Evolutionary conservation across 148 eudicot species (phyloP).

Genomic region (Vaccinium macrocarpon): DNA sequence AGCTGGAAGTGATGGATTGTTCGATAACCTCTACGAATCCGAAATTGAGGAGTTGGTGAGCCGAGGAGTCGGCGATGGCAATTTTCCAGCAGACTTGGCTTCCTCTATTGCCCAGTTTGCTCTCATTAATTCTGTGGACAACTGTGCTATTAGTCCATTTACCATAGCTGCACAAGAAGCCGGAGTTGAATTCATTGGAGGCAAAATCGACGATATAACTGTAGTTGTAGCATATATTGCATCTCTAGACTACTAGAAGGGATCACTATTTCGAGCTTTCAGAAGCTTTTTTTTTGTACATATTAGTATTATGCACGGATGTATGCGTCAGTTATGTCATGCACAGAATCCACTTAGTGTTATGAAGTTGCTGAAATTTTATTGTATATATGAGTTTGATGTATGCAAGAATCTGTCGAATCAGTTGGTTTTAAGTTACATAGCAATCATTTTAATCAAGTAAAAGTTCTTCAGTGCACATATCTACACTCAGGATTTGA

Average conservation of each 20-base stretch:
- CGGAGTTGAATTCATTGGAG: not conserved
- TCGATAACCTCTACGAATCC: not conserved
- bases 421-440: no score
- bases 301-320: no score
- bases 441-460: no score
- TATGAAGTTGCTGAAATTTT: no score
- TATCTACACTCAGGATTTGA: no score
- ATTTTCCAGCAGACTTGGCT: not conserved
- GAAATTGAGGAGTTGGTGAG: not conserved
- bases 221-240: slow-evolving; percentile 9
- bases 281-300: no score
- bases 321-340: no score
- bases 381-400: no score
- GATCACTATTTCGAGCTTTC: not conserved
- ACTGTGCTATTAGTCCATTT: not conserved
- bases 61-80: no score
- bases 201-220: slow-evolving; percentile 12
- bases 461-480: no score
- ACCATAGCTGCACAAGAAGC: not conserved
- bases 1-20: slow-evolving; percentile 5
- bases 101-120: not conserved
- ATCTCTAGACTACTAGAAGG: not conserved
- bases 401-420: no score
- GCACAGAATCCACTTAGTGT: no score
- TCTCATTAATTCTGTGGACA: not conserved